phyloP scores from a whole-genome alignment of 345 rosid species.

The Xanthoceras sorbifolium region DNA sequence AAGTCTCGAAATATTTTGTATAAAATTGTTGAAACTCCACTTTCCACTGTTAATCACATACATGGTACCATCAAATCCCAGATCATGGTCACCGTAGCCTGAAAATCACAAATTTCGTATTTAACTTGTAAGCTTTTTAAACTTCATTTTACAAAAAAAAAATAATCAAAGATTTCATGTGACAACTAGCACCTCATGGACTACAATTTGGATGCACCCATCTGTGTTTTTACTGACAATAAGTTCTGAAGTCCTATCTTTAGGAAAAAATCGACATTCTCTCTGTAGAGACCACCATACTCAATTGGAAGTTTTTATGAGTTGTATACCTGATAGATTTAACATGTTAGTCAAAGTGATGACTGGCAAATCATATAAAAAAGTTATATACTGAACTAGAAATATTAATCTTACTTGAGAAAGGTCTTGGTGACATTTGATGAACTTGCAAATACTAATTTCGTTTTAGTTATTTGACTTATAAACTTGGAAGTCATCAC shows the following conservation, averaged over 20 bases:
- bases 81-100: slow-evolving; percentile 46
- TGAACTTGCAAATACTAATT: slow-evolving; percentile 49
- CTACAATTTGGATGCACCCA: slow-evolving; percentile 39
- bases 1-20: too few species aligned
- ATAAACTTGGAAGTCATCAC: slow-evolving; percentile 32
- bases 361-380: not conserved
- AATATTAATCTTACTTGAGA: slow-evolving; percentile 48
- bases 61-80: too few species aligned
- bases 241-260: slow-evolving; percentile 41
- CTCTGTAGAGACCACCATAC: slow-evolving; percentile 59
- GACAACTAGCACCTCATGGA: slow-evolving; percentile 36
- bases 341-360: not conserved
- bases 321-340: slow-evolving; percentile 39
- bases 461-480: slow-evolving; percentile 27
- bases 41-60: too few species aligned
- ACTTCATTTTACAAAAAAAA: too few species aligned
- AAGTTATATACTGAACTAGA: not conserved
- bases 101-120: not conserved
- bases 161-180: too few species aligned
- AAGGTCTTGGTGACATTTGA: slow-evolving; percentile 51
- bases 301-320: slow-evolving; percentile 51
- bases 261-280: slow-evolving; percentile 46
- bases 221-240: slow-evolving; percentile 29
- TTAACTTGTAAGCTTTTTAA: too few species aligned
- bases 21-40: too few species aligned